Evolutionary conservation across 208 protist genomes (phyloP).

Genomic region (Borovskyia barvae): DNA sequence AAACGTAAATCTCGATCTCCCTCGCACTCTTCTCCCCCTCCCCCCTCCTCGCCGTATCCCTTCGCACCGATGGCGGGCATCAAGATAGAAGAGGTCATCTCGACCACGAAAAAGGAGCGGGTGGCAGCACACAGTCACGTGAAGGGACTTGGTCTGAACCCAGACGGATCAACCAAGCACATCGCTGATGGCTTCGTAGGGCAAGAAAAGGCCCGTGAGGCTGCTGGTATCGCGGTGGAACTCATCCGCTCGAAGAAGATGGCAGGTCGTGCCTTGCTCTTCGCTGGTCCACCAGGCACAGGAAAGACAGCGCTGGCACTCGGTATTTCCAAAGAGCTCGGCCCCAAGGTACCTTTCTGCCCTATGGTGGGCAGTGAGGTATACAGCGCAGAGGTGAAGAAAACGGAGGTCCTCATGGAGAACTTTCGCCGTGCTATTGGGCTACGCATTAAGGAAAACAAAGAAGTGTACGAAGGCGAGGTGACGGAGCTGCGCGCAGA

Average conservation of each 20-base stretch:
- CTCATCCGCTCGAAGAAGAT: constrained; percentile 99
- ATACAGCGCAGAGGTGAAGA: constrained; percentile 99
- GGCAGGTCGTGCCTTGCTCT: constrained; percentile 99
- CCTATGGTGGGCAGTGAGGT: constrained; percentile 99
- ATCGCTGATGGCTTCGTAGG: constrained; percentile 97
- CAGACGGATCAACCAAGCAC: constrained; percentile 86
- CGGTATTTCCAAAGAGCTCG: constrained; percentile 98
- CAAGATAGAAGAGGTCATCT: constrained; percentile 97
- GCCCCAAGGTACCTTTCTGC: constrained; percentile 99
- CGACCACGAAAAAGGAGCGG: constrained; percentile 95
- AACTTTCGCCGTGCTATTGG: constrained; percentile 99
- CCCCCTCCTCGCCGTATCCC: neutral
- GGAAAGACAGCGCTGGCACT: constrained; percentile 98
- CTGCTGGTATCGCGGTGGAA: constrained; percentile 97
- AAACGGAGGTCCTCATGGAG: constrained; percentile 99
- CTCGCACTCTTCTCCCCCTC: neutral
- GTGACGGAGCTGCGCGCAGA: constrained; percentile 99
- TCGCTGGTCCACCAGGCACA: constrained; percentile 99
- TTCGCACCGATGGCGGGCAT: constrained; percentile 77
- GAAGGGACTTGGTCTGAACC: constrained; percentile 97
- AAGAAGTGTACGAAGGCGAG: constrained; percentile 99
- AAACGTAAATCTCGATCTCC: constrained; percentile 3
- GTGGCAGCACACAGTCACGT: constrained; percentile 99
- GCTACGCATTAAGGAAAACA: constrained; percentile 99
- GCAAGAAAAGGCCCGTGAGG: constrained; percentile 97